Base-by-base conservation (phyloP, 805 yeast species). In the Yamadazyma endophytica region DNA sequence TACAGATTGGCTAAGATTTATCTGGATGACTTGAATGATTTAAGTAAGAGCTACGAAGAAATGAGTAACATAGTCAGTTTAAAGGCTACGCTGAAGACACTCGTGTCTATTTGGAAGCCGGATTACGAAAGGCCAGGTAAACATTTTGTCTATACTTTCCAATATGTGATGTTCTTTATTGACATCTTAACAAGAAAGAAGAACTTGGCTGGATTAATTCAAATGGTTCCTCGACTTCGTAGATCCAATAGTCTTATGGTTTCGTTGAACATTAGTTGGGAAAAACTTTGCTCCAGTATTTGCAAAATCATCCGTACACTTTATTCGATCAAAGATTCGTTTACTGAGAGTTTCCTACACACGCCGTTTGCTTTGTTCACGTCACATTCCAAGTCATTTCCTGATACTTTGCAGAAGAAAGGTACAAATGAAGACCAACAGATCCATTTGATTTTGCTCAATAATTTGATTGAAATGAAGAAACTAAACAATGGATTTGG, bases 71-170 rank as follows among this genome's bases (percentile, higher is more conserved):
- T 87, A 12, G 73, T 89, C 31, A 69, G 83, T 6, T 54, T 86
- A 29, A 84, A 79, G 43, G 67, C 87, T 1, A 69, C 75, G 2
- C 75, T 77, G 25, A 83, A 87, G 48, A 76, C 81, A 8, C 68
- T 92, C 22, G 76, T 89, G 1, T 82, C 77, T 42, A 84, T 92
- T 35, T 92, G 98, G 97, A 87, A 87, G 45, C 95, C 97, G 0
- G 96, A 88, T 28, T 55, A 68, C 45, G 98, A 94, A 53, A 60
- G 94, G 13, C 92, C 97, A 0, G 99, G 99, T 0, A 86, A 84
- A 44, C 96, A 90, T 56, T 90, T 88, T 52, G 77, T 76, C 8
- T 87, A 82, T 56, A 80, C 82, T 19, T 71, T 67, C 41, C 75
- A 78, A 32, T 90, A 92, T 49, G 73, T 85, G 14, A 52, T 61